Evolutionary conservation across 2,329 filamentous ascomycete genomes (phyloP), one percentile per base, ranked within the genome.

Genomic region (Claviceps capensis): DNA sequence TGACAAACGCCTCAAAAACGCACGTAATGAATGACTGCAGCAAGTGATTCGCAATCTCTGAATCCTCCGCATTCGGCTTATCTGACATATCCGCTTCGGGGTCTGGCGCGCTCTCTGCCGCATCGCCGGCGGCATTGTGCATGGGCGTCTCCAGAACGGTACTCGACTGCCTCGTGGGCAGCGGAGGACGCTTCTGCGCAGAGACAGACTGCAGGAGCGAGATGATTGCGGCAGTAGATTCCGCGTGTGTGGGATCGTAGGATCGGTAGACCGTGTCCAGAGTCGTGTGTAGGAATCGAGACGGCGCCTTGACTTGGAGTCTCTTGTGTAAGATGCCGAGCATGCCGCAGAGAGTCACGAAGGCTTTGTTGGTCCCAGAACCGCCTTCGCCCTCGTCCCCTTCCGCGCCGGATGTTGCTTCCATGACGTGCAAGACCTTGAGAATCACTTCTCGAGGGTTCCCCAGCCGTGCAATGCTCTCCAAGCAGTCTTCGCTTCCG

Each of bases 381-480:
- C 69, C 67, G 7, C 70, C 65, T 5, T 70, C 67, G 11, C 57
- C 61, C 1, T 67, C 67, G 1, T 64, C 9, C 30, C 30, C 67
- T 9, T 57, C 61, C 1, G 67, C 67, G 1, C 64, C 62, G 44
- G 67, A 64, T 5, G 67, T 65, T 47, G 78, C 74, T 49, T 85
- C 79, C 55, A 93, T 71, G 14, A 80, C 78, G 64, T 90, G 86
- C 26, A 87, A 82, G 34, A 88, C 81, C 63, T 90, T 90, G 59
- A 93, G 72, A 54, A 91, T 84, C 46, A 89, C 85, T 66, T 93
- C 87, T 49, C 86, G 75, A 1, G 87, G 87, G 62, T 91, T 93
- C 49, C 86, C 87, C 41, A 88, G 73, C 23, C 82, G 78, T 36
- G 86, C 86, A 50, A 91, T 82, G 34, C 83, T 85, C 62, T 84